phyloP scores from a whole-genome alignment of 2,329 filamentous ascomycete genomes.

The Pyricularia grisea region DNA sequence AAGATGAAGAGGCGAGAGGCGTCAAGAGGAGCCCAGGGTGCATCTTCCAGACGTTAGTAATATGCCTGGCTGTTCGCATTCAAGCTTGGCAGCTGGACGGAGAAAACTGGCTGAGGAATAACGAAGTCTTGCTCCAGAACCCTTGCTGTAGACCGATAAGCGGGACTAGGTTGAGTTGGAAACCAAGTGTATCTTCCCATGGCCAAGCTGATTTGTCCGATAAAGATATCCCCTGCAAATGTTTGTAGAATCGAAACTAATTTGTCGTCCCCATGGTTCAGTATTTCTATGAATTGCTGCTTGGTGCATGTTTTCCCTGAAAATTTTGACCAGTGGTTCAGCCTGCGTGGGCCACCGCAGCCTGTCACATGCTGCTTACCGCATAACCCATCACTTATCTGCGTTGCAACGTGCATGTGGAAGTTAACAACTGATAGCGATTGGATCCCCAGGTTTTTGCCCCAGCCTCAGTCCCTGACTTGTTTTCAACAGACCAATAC shows the following conservation, averaged over 20 bases:
- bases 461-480: not conserved
- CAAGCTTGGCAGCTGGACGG: not conserved
- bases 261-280: not conserved
- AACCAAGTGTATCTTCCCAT: not conserved
- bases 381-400: not conserved
- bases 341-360: not conserved
- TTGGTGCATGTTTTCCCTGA: too few species aligned
- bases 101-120: not conserved
- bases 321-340: too few species aligned
- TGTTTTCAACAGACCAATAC: not conserved
- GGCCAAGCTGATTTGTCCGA: not conserved
- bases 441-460: not conserved
- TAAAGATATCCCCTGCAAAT: not conserved
- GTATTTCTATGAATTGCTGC: not conserved
- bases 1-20: conserved; percentile 52
- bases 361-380: not conserved
- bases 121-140: not conserved
- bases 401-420: not conserved
- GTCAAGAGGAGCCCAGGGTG: not conserved
- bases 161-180: not conserved
- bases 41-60: not conserved
- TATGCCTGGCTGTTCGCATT: too few species aligned
- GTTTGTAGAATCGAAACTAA: not conserved
- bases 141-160: not conserved
- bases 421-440: not conserved